Evolutionary conservation across 192 early-diverging fungal genomes (phyloP).

Genomic region (Backusella australiensis): DNA sequence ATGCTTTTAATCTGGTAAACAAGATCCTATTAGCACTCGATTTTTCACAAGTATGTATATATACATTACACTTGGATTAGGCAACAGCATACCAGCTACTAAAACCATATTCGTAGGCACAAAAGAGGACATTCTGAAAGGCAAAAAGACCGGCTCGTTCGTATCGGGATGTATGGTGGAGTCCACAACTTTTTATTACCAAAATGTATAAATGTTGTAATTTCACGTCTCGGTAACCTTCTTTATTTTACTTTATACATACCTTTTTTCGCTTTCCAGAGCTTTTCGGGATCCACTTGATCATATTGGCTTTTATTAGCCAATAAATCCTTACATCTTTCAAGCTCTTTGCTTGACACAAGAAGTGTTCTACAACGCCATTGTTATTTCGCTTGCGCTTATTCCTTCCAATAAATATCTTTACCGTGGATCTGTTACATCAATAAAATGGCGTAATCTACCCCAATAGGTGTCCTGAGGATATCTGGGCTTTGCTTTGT

Average conservation of each 20-base stretch:
- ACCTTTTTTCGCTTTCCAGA: conserved; percentile 78
- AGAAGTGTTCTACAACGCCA: conserved; percentile 54
- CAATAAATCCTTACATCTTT: conserved; percentile 60
- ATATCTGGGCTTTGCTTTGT: conserved; percentile 50
- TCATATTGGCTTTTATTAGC: conserved; percentile 45
- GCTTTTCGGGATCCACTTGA: conserved; percentile 41
- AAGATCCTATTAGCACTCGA: neutral
- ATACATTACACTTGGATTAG: conserved; percentile 66
- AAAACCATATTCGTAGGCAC: conserved; percentile 82
- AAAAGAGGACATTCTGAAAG: conserved; percentile 84
- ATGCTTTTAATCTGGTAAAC: conserved; percentile 44
- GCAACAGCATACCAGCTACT: conserved; percentile 81
- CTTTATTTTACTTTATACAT: neutral
- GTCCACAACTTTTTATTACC: conserved; percentile 52
- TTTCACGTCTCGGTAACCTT: neutral
- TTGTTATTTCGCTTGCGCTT: neutral
- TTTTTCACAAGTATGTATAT: neutral
- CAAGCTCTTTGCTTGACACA: conserved; percentile 52
- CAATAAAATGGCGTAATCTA: conserved; percentile 70
- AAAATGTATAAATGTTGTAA: neutral
- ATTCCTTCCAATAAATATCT: neutral
- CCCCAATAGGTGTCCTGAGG: conserved; percentile 75
- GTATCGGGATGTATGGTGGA: conserved; percentile 82
- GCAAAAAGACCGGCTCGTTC: conserved; percentile 71
- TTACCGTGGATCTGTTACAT: conserved; percentile 67